These are phyloP conservation scores for Conticribra weissflogii DNA, from an alignment of 108 stramenopile species.

Conservation along the genomic window DNA sequence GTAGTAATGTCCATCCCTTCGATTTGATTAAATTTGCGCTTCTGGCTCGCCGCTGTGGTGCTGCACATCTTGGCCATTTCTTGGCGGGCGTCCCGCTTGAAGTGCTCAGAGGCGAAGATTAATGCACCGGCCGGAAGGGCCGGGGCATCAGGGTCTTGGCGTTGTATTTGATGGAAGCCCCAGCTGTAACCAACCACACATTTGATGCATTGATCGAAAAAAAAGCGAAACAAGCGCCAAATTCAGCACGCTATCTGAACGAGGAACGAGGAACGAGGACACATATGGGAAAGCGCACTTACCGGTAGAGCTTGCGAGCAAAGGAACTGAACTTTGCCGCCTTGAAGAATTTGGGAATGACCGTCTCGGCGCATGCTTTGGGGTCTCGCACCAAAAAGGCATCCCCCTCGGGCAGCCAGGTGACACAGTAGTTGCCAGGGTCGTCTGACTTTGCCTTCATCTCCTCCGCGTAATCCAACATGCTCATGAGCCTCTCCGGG, in stretches of 20 bases:
- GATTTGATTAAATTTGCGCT: too few relatives aligned
- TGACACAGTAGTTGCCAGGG: slow-evolving; percentile 28
- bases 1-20: too few relatives aligned
- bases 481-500: not conserved
- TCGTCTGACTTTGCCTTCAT: not conserved
- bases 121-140: not conserved
- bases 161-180: not conserved
- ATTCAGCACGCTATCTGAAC: too few relatives aligned
- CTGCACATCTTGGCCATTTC: not conserved
- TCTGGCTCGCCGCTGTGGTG: not conserved
- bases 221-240: too few relatives aligned
- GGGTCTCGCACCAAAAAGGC: slow-evolving; percentile 72
- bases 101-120: not conserved
- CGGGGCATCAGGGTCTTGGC: not conserved
- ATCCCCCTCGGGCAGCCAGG: slow-evolving; percentile 72
- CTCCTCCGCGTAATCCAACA: not conserved
- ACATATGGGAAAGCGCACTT: too few relatives aligned
- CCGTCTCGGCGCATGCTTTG: slow-evolving; percentile 69
- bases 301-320: slow-evolving; percentile 85
- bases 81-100: not conserved
- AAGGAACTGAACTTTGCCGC: slow-evolving; percentile 82
- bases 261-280: too few relatives aligned
- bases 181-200: too few relatives aligned
- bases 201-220: too few relatives aligned
- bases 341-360: slow-evolving; percentile 86